These are phyloP conservation scores for Lipomyces yamanashiensis DNA, from an alignment of 805 yeast species.

Conservation along the genomic window DNA sequence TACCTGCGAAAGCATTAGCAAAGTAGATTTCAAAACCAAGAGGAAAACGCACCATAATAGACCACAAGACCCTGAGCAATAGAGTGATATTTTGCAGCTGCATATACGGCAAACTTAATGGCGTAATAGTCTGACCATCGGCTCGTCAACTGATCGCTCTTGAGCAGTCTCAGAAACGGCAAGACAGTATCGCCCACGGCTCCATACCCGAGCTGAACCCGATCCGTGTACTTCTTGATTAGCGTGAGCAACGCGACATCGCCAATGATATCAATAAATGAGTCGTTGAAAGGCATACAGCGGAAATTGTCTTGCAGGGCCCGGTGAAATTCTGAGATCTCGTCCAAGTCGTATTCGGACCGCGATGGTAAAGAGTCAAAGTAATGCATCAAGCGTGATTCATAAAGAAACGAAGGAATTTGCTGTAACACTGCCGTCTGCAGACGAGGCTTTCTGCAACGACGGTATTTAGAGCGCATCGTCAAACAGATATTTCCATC, in stretches of 20 bases:
- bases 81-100: neutral
- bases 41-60: neutral
- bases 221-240: neutral
- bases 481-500: too few relatives aligned
- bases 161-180: slow-evolving; percentile 1
- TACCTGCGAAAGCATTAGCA: neutral
- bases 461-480: too few relatives aligned
- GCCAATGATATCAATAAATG: slow-evolving; percentile 3
- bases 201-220: neutral
- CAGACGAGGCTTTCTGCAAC: neutral
- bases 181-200: neutral
- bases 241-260: neutral
- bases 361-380: neutral
- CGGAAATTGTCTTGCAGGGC: slow-evolving; percentile 1
- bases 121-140: slow-evolving; percentile 11
- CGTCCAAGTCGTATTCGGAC: neutral
- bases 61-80: neutral
- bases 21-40: neutral
- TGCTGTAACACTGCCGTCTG: neutral
- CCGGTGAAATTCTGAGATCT: neutral
- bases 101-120: neutral
- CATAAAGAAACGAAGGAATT: slow-evolving; percentile 4
- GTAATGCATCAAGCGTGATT: neutral
- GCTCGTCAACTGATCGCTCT: slow-evolving; percentile 6
- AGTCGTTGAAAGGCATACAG: neutral